Percentiles rank a stretch among this genome's conserved stretches.
These are phyloP conservation scores for Cornus kousa DNA, from an alignment of 148 eudicot genomes.

Conservation along the genomic window DNA sequence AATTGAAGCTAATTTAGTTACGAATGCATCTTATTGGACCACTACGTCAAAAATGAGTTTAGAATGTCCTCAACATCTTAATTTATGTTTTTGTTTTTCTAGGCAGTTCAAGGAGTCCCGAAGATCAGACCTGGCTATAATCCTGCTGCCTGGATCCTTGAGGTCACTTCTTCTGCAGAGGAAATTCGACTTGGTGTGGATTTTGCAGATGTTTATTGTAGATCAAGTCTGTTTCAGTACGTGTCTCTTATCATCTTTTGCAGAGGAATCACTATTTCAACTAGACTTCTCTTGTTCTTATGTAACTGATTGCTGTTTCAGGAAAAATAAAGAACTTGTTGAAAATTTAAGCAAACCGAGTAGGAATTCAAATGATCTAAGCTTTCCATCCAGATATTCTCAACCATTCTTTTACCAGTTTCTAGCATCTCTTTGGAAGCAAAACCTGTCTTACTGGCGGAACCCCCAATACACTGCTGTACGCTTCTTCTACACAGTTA, in stretches of 20 bases:
- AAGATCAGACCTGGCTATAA: constrained; percentile 55
- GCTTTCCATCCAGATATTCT: constrained; percentile 63
- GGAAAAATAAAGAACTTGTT: constrained; percentile 58
- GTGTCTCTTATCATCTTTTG: constrained; percentile 9
- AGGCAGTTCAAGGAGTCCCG: constrained; percentile 63
- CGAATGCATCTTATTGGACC: neutral
- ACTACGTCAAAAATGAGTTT: neutral
- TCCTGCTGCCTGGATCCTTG: constrained; percentile 85
- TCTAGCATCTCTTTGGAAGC: constrained; percentile 70
- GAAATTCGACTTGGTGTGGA: constrained; percentile 60
- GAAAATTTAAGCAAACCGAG: constrained; percentile 60
- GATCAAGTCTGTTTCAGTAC: constrained; percentile 49
- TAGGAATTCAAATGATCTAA: constrained; percentile 37
- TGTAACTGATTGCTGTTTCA: constrained; percentile 21
- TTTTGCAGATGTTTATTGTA: constrained; percentile 56
- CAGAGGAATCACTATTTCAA: neutral
- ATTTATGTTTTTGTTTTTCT: constrained; percentile 10
- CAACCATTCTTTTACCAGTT: constrained; percentile 57
- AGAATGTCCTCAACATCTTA: neutral
- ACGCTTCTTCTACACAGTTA: constrained; percentile 74
- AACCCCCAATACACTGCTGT: constrained; percentile 83
- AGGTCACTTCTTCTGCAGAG: constrained; percentile 65
- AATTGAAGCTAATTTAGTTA: constrained; percentile 5
- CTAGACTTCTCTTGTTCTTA: neutral
- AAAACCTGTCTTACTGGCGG: constrained; percentile 72